Evolutionary conservation across 2,329 filamentous ascomycete species (phyloP), one percentile per base, ranked within the genome.

Genomic region (Aspergillus sergii): DNA sequence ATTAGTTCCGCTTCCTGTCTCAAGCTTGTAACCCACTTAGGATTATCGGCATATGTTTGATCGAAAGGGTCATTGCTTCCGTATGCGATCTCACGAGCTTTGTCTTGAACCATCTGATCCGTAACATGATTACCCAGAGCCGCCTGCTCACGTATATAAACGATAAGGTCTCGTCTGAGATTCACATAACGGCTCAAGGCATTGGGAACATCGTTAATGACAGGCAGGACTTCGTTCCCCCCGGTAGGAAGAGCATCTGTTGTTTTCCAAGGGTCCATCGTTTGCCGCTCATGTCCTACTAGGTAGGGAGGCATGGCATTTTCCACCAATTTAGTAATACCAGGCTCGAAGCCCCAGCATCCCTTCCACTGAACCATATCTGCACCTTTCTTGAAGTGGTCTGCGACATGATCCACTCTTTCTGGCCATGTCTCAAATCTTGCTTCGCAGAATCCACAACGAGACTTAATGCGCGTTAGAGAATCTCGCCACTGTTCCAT

Each of bases 401-500:
- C 69, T 16, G 77, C 76, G 6, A 79, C 61, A 65, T 79, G 77
- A 41, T 78, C 73, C 2, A 72, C 72, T 19, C 64, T 41, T 16
- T 63, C 59, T 10, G 50, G 46, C 62, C 62, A 64, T 4, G 62
- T 64, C 2, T 23, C 28, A 12, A 64, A 59, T 1, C 32, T 54
- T 7, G 48, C 26, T 16, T 59, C 48, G 34, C 62, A 64, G 16
- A 64, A 64, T 1, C 76, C 76, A 59, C 76, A 78, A 12, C 75
- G 68, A 2, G 76, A 77, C 36, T 81, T 83, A 68, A 87, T 80
- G 57, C 80, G 79, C 14, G 78, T 78, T 0, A 80, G 80, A 43
- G 81, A 79, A 5, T 81, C 80, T 67, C 84, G 85, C 85, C 85
- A 87, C 14, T 73, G 72, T 12, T 86, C 82, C 84, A 86, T 87